Evolutionary conservation across 2,329 filamentous ascomycete species (phyloP), one percentile per base, ranked within the genome.

Genomic region (Xylariales sp.): DNA sequence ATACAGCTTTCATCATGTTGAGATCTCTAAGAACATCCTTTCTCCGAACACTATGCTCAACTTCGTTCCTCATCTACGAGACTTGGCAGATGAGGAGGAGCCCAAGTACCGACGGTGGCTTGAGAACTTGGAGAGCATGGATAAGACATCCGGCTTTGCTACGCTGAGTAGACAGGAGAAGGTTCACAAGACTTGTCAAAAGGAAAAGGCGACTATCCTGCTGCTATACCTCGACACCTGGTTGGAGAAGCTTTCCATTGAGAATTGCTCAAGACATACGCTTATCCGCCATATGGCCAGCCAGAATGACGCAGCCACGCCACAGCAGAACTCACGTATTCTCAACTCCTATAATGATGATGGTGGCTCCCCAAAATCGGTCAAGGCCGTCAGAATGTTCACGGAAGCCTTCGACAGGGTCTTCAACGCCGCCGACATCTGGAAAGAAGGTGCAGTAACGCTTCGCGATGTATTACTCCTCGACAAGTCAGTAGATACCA

Each of bases 11-110:
- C 77, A 80, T 49, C 74, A 80, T 44, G 72, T 80, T 27, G 73
- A 78, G 52, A 77, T 80, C 38, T 68, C 65, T 53, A 78, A 74
- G 53, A 80, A 80, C 42, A 71, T 80, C 25, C 63, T 80, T 21
- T 76, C 76, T 0, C 74, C 76, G 3, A 78, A 79, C 51, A 78
- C 76, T 1, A 75, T 76, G 64, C 64, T 80, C 40, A 78, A 73
- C 22, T 80, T 78, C 53, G 74, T 80, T 11, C 77, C 77, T 11
- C 75, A 80, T 55, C 58, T 80, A 38, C 69, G 74, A 40, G 77
- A 81, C 46, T 61, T 80, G 20, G 70, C 75, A 34, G 71, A 70
- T 18, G 69, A 70, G n/a, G 75, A 79, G 51, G 76, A 78, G 51
- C 62, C 64, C 11, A 68, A 71, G 45, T 79, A 79, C 51, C 70